Percentiles rank a stretch among this genome's conserved stretches.
Evolutionary conservation across 352 stramenopile species (phyloP).

Genomic region (Phytophthora pini): DNA sequence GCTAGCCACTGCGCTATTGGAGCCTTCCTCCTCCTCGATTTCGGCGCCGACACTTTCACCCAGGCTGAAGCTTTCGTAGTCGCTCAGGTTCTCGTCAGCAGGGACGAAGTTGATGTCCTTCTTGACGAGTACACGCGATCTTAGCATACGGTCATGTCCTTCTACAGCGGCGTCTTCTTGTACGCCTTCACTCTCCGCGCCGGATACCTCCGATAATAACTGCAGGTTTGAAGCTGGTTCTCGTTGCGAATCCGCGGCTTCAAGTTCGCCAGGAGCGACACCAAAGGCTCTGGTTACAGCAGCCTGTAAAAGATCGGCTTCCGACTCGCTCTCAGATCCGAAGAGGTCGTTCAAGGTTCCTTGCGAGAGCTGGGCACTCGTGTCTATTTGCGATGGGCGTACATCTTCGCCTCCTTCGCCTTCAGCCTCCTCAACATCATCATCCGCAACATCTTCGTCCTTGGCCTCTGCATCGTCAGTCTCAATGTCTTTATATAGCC

Average conservation of each 20-base stretch:
- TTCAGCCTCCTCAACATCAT: background rate
- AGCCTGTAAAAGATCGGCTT: conserved; percentile 18
- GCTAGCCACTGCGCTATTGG: too few relatives aligned
- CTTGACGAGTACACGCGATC: background rate
- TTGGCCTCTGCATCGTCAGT: too few relatives aligned
- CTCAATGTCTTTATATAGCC: background rate
- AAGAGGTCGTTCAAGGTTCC: conserved; percentile 12
- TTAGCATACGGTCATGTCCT: too few relatives aligned
- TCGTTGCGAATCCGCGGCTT: conserved; percentile 10
- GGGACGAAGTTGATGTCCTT: conserved; percentile 10
- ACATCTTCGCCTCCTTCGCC: background rate
- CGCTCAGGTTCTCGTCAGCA: background rate
- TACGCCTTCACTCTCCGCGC: too few relatives aligned
- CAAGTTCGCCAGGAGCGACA: conserved; percentile 7
- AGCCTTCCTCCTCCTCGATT: background rate
- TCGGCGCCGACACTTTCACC: conserved; percentile 1
- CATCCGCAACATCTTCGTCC: background rate
- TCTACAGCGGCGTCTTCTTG: too few relatives aligned
- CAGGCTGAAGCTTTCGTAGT: conserved; percentile 9
- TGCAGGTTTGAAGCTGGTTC: conserved; percentile 10
- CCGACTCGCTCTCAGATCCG: conserved; percentile 7
- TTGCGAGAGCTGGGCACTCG: conserved; percentile 5
- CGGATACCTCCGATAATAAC: background rate
- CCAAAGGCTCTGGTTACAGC: conserved; percentile 16
- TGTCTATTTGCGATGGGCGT: conserved; percentile 21